phyloP scores from a whole-genome alignment of 305 asterid species.

The Fraxinus baroniana region DNA sequence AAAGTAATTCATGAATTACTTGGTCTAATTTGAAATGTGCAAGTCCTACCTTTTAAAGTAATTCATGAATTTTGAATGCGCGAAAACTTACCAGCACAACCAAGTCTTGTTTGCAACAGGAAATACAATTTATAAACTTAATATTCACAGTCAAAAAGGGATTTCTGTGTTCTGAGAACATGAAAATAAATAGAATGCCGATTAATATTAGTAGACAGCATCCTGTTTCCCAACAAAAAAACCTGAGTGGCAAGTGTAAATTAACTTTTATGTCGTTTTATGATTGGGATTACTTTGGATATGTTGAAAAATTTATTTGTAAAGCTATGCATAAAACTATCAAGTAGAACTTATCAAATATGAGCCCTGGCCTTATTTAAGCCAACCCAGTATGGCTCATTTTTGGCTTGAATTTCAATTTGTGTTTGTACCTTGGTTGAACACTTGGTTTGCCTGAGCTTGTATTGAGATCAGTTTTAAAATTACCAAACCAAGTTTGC shows the following conservation, averaged over 20 bases:
- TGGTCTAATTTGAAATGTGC: not conserved
- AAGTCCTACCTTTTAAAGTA: not conserved
- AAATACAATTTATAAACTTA: not conserved
- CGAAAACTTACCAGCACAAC: not conserved
- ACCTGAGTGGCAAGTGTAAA: not conserved
- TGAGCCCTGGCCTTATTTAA: not conserved
- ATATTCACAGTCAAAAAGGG: not conserved
- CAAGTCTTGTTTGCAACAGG: not conserved
- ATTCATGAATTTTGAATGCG: not conserved
- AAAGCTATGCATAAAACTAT: not conserved
- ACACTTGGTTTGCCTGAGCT: not conserved
- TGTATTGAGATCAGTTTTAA: not conserved
- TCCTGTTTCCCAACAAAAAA: not conserved
- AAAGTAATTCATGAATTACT: not conserved
- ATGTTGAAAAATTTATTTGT: not conserved
- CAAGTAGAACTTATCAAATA: not conserved
- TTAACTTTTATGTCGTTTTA: not conserved
- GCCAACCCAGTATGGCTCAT: not conserved
- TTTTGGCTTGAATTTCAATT: not conserved
- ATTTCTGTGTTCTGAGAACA: not conserved
- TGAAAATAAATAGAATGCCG: not conserved
- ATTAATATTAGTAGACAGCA: not conserved
- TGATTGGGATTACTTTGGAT: not conserved
- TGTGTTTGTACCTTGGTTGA: not conserved
- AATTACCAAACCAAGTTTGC: not conserved